phyloP scores from a whole-genome alignment of 768 basidiomycete genomes.

The Cytidiella melzeri region DNA sequence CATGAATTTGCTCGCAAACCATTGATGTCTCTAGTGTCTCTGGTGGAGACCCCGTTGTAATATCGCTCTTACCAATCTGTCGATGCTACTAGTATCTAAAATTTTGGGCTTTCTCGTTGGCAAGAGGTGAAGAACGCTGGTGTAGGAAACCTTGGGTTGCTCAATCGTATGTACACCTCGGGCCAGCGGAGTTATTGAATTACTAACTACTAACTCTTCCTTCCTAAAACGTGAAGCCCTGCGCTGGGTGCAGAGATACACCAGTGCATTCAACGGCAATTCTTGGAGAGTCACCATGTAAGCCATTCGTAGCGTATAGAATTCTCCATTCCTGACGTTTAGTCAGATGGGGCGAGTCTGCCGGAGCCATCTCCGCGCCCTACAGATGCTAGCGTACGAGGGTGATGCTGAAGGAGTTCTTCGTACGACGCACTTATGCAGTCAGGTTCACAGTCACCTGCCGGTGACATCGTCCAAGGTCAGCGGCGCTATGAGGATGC shows the following conservation, averaged over 20 bases:
- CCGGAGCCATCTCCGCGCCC: conserved; percentile 30
- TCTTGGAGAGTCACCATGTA: conserved; percentile 9
- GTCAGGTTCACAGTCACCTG: conserved; percentile 14
- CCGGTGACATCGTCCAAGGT: conserved; percentile 12
- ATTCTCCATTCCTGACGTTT: neutral
- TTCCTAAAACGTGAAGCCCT: conserved; percentile 9
- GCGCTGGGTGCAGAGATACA: conserved; percentile 11
- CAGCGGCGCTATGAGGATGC: conserved; percentile 38
- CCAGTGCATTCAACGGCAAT: conserved; percentile 7
- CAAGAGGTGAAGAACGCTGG: conserved; percentile 35
- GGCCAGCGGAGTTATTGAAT: too few relatives aligned
- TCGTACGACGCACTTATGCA: conserved; percentile 34
- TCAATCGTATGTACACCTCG: conserved; percentile 34
- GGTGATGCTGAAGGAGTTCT: conserved; percentile 24
- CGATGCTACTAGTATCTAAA: conserved; percentile 2
- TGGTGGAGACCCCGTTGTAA: neutral
- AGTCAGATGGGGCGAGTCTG: conserved; percentile 30
- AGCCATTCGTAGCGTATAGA: neutral
- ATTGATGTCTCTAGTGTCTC: too few relatives aligned
- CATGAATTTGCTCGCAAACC: too few relatives aligned
- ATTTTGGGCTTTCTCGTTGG: conserved; percentile 38
- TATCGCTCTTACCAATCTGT: neutral
- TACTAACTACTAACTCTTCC: too few relatives aligned
- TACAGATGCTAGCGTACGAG: conserved; percentile 23
- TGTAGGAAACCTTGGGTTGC: conserved; percentile 42